Evolutionary conservation across 2,329 filamentous ascomycete genomes (phyloP), one percentile per base, ranked within the genome.

Genomic region (Penicillium sp.): DNA sequence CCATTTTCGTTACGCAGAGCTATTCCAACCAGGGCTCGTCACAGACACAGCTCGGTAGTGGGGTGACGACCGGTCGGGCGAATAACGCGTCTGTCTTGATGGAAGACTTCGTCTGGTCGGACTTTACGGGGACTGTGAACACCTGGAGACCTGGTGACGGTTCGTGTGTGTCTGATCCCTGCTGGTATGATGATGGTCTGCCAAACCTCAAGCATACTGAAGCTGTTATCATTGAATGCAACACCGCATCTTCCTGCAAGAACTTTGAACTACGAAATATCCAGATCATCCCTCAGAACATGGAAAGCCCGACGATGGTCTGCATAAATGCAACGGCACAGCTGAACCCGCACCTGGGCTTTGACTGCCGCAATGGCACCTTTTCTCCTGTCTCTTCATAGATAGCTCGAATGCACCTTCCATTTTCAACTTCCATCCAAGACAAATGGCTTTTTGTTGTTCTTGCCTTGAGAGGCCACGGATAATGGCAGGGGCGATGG

Each of bases 1-100:
- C 75, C 1, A 72, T 76, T 48, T 76, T 75, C 49, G 73, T 76
- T n/a, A 76, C 74, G 2, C 74, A 77, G 60, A 75, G 69, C 35
- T 77, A 77, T 58, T 60, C 62, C 53, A 70, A 77, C 48, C 74
- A 77, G 56, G 67, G 64, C n/a, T 64, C 56, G 25, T 62, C 56
- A 6, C 65, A 63, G 53, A 68, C 60, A 2, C 64, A 67, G 28
- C 60, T 65, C 0, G 52, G 63, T 7, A 61, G 54, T 14, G 65
- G 62, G 1, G 55, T 53, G 2, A 61, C 58, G 1, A 51, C 53
- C 8, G 63, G 60, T 14, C 56, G 71, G n/a, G 61, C 64, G 6
- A 72, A 73, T 54, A 74, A 74, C 53, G 63, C 70, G 3, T 69
- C 67, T 11, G 75, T 76, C 11, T 63, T 66, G 39, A 74, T 76